Conservation (phyloP, 2,329 filamentous ascomycete species). For the Ambrosiella xylebori region DNA sequence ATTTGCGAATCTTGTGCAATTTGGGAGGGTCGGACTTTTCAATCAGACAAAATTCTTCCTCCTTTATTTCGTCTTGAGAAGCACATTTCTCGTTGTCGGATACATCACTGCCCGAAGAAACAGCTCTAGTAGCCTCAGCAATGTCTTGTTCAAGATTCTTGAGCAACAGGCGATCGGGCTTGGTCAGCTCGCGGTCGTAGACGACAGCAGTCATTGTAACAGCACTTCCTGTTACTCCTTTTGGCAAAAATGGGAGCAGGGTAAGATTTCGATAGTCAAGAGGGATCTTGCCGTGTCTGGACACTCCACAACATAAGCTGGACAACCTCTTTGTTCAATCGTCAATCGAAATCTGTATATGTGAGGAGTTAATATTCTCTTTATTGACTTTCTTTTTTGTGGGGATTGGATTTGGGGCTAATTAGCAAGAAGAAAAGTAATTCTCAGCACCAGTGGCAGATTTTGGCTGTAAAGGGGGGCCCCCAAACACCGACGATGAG, state of each 20-base stretch:
- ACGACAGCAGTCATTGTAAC: conserved; percentile 16
- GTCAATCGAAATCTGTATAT: too few relatives aligned
- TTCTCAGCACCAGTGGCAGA: neutral
- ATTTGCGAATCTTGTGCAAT: neutral
- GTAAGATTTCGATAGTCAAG: too few relatives aligned
- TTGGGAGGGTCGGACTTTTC: neutral
- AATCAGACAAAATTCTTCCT: neutral
- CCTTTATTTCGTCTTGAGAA: neutral
- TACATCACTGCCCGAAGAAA: neutral
- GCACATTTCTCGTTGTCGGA: neutral
- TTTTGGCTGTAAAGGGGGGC: neutral
- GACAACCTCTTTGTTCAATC: too few relatives aligned
- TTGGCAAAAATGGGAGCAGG: neutral
- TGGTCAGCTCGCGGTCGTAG: conserved; percentile 25
- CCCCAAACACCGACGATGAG: neutral
- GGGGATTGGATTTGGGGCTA: neutral
- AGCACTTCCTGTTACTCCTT: neutral
- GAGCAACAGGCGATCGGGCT: conserved; percentile 25
- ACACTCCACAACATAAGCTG: too few relatives aligned
- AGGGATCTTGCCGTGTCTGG: too few relatives aligned
- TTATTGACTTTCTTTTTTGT: neutral
- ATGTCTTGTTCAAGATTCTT: conserved; percentile 25
- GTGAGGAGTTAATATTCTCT: too few relatives aligned
- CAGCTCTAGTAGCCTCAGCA: conserved; percentile 10
- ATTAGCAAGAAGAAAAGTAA: neutral